These are phyloP conservation scores for Phallus indusiatus DNA, from an alignment of 768 basidiomycete genomes.

Conservation along the genomic window DNA sequence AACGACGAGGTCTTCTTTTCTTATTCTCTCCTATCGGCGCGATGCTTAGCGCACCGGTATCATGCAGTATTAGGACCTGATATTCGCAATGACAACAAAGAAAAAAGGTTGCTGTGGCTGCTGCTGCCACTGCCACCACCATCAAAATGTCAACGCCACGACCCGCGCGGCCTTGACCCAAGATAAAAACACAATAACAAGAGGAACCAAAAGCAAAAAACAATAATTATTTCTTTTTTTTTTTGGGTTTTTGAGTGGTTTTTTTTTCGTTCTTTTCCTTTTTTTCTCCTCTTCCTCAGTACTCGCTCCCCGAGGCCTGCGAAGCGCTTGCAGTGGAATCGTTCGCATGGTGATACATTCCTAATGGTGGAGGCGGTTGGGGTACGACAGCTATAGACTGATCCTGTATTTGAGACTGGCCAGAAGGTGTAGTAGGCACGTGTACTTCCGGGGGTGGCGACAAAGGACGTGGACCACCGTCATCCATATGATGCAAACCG, in stretches of 20 bases:
- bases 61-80: no score
- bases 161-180: background rate
- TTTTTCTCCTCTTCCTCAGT: background rate
- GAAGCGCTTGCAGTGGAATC: slow-evolving; percentile 7
- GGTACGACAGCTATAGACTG: background rate
- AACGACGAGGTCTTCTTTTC: no score
- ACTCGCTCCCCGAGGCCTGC: slow-evolving; percentile 8
- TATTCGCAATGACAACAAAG: no score
- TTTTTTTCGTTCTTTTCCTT: background rate
- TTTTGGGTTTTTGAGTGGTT: background rate
- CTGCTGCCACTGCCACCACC: no score
- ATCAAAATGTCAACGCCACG: background rate
- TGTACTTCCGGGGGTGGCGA: slow-evolving; percentile 8
- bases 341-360: background rate
- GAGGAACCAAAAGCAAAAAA: background rate
- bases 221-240: background rate
- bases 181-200: background rate
- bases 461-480: slow-evolving; percentile 1
- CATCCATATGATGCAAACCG: background rate
- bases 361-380: background rate
- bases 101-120: no score
- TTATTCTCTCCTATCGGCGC: no score
- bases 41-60: no score
- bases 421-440: background rate
- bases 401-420: background rate